Conservation (phyloP, 1,139 yeast species). For the Blastobotrys raffinosifermentans region DNA sequence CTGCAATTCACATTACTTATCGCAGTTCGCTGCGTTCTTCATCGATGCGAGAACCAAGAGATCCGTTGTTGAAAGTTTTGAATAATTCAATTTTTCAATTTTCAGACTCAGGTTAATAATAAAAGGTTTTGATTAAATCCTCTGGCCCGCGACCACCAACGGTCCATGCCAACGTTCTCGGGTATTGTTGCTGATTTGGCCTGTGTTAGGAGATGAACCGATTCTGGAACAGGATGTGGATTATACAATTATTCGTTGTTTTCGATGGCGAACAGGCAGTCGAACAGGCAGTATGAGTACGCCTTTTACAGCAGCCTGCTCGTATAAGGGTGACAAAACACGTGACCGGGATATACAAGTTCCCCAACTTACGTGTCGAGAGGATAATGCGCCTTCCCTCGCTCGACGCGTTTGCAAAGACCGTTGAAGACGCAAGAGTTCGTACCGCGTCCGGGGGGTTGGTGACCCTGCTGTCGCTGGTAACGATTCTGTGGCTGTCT, state of each 20-base stretch:
- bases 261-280: too few relatives aligned
- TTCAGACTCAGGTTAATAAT: slow-evolving; percentile 39
- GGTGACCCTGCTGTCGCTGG: slow-evolving; percentile 66
- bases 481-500: slow-evolving; percentile 57
- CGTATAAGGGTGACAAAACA: too few relatives aligned
- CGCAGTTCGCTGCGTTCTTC: slow-evolving; percentile 41
- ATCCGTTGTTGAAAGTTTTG: slow-evolving; percentile 38
- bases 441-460: slow-evolving; percentile 87
- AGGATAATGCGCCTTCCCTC: slow-evolving; percentile 46
- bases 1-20: slow-evolving; percentile 36
- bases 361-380: too few relatives aligned
- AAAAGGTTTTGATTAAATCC: slow-evolving; percentile 37
- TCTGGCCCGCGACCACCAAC: too few relatives aligned
- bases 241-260: too few relatives aligned
- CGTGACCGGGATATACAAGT: too few relatives aligned
- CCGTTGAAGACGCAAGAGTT: slow-evolving; percentile 88
- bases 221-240: too few relatives aligned
- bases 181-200: too few relatives aligned
- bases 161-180: too few relatives aligned
- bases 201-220: too few relatives aligned
- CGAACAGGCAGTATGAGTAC: too few relatives aligned
- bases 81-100: slow-evolving; percentile 24
- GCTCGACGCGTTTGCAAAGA: slow-evolving; percentile 87
- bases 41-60: slow-evolving; percentile 41
- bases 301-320: too few relatives aligned